phyloP scores from a whole-genome alignment of 78 protist species.

The Speleostelium caveatum region DNA sequence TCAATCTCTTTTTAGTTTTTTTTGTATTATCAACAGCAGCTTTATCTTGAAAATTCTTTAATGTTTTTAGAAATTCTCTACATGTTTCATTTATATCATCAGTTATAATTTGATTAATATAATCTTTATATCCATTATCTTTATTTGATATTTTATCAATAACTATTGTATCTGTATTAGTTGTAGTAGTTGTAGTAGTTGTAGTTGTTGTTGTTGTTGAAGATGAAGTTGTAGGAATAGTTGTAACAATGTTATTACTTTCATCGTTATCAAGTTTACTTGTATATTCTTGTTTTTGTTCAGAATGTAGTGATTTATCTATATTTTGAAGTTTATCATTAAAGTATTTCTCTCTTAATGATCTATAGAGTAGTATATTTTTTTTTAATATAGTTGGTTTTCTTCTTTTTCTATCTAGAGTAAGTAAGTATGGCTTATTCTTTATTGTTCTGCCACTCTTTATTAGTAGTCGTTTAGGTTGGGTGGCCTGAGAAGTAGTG shows the following conservation, averaged over 20 bases:
- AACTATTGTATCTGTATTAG: background rate
- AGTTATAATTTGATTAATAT: slow-evolving; percentile 44
- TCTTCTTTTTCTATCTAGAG: too few relatives aligned
- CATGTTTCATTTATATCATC: slow-evolving; percentile 22
- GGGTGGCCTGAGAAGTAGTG: too few relatives aligned
- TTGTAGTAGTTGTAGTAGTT: background rate
- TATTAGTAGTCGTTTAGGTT: too few relatives aligned
- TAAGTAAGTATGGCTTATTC: too few relatives aligned
- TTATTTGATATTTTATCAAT: background rate
- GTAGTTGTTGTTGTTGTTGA: background rate
- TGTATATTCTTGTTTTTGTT: too few relatives aligned
- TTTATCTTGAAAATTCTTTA: slow-evolving; percentile 48
- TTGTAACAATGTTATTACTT: background rate
- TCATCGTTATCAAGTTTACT: too few relatives aligned
- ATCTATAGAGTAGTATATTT: too few relatives aligned
- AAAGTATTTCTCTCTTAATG: too few relatives aligned
- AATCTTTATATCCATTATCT: background rate
- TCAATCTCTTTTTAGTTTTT: slow-evolving; percentile 49
- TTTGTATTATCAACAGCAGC: slow-evolving; percentile 1
- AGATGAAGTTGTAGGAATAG: background rate
- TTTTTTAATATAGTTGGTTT: too few relatives aligned
- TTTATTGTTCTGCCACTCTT: too few relatives aligned
- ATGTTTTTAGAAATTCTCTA: slow-evolving; percentile 16
- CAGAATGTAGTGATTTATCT: too few relatives aligned
- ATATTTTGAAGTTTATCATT: too few relatives aligned